Percentiles rank a stretch among this genome's conserved stretches.
phyloP scores from a whole-genome alignment of 176 grass and related monocot species.

The Oryza australiensis region DNA sequence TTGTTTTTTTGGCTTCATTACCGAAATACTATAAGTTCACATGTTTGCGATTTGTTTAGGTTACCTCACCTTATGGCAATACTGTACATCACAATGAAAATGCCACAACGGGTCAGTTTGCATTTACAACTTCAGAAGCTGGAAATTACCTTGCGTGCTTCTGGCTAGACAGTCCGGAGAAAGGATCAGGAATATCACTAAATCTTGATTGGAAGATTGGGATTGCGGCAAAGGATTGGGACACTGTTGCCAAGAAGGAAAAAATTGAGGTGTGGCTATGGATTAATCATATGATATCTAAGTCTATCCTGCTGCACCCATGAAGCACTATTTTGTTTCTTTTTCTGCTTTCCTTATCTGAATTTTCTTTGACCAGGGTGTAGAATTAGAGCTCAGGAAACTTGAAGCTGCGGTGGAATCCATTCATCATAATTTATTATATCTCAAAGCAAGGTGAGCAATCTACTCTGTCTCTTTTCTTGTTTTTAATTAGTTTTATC shows the following conservation, averaged over 20 bases:
- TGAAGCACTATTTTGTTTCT: neutral
- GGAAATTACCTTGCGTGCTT: constrained; percentile 92
- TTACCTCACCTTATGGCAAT: constrained; percentile 91
- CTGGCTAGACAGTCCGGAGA: constrained; percentile 69
- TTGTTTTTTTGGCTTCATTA: neutral
- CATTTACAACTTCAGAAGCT: constrained; percentile 84
- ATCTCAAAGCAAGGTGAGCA: constrained; percentile 77
- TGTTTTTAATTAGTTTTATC: neutral
- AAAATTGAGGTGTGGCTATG: constrained; percentile 68
- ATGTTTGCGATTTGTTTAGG: constrained; percentile 48
- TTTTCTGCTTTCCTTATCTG: neutral
- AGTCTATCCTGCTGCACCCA: neutral
- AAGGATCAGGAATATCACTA: constrained; percentile 55
- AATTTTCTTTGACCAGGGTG: constrained; percentile 48
- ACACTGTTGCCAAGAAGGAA: constrained; percentile 85
- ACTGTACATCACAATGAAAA: constrained; percentile 81
- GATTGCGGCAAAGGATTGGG: constrained; percentile 88
- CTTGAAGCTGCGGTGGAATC: constrained; percentile 82
- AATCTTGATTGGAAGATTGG: constrained; percentile 94
- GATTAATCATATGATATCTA: neutral
- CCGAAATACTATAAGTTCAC: neutral
- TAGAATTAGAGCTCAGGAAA: constrained; percentile 78
- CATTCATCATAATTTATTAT: constrained; percentile 80
- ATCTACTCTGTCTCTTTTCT: neutral
- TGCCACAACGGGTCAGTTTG: constrained; percentile 68